Evolutionary conservation across 2,329 filamentous ascomycete species (phyloP).

Genomic region (Diplodia intermedia): DNA sequence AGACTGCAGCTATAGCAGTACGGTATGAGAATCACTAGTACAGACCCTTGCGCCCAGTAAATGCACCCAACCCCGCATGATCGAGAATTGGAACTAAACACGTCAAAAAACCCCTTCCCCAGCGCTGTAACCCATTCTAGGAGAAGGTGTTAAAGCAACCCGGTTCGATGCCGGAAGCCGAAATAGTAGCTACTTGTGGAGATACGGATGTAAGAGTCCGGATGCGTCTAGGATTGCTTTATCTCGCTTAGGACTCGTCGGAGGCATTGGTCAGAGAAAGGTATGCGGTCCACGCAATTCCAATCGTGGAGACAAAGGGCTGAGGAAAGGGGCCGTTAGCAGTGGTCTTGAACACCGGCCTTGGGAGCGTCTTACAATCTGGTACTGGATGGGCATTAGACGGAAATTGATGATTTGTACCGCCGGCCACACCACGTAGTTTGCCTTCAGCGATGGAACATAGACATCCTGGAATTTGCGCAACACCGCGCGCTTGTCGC

Average conservation of each 20-base stretch:
- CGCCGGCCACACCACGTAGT: slow-evolving; percentile 92
- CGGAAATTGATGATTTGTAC: slow-evolving; percentile 98
- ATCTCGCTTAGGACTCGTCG: slow-evolving; percentile 62
- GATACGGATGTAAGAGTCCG: slow-evolving; percentile 12
- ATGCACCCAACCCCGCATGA: slow-evolving; percentile 18
- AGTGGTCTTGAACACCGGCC: slow-evolving; percentile 32
- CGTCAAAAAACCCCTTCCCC: background rate
- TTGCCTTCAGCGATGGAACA: slow-evolving; percentile 90
- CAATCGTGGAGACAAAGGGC: slow-evolving; percentile 95
- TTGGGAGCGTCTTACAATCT: slow-evolving; percentile 70
- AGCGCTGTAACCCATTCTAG: slow-evolving; percentile 1
- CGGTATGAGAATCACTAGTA: background rate
- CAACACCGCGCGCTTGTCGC: slow-evolving; percentile 77
- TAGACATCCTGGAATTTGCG: slow-evolving; percentile 95
- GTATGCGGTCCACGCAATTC: slow-evolving; percentile 98
- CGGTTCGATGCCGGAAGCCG: background rate
- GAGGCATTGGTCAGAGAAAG: slow-evolving; percentile 89
- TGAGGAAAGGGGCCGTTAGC: slow-evolving; percentile 48
- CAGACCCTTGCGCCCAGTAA: slow-evolving; percentile 23
- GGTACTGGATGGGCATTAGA: slow-evolving; percentile 91
- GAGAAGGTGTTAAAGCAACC: background rate
- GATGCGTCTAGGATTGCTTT: slow-evolving; percentile 13
- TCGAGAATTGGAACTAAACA: background rate
- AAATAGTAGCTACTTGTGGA: background rate
- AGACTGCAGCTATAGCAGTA: background rate